Evolutionary conservation across 805 yeast genomes (phyloP).

Genomic region (Saccharomycopsis fodiens): DNA sequence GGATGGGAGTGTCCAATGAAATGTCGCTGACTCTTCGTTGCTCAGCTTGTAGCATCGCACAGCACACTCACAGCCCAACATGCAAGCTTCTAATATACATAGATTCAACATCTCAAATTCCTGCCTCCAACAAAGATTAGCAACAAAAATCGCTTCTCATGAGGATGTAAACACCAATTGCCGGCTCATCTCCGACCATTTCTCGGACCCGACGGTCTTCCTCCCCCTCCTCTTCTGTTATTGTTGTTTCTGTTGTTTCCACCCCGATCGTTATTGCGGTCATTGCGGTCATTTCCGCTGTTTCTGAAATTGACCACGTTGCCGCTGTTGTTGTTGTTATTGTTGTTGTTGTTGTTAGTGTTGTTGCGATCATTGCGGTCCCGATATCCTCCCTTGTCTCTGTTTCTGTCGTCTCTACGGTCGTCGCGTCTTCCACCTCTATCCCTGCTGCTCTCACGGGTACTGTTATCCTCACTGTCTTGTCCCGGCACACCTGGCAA

Average conservation of each 20-base stretch:
- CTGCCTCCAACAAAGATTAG: too few species aligned
- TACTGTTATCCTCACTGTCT: not conserved
- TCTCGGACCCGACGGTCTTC: not conserved
- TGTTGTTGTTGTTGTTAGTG: not conserved
- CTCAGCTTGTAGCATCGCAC: too few species aligned
- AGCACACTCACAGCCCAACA: too few species aligned
- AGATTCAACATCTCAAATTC: too few species aligned
- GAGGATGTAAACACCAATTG: too few species aligned
- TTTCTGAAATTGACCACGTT: not conserved
- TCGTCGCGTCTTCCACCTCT: conserved; percentile 1
- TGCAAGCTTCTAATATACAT: too few species aligned
- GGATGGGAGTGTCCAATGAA: too few species aligned
- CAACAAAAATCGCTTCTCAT: too few species aligned
- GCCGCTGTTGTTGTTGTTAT: not conserved
- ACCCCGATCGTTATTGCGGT: too few species aligned
- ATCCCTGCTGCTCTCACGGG: conserved; percentile 1
- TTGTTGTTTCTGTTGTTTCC: not conserved
- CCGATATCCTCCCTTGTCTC: not conserved
- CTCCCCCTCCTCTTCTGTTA: not conserved
- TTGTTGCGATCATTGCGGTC: not conserved
- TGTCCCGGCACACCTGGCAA: not conserved
- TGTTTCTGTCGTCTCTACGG: not conserved
- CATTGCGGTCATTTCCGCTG: too few species aligned
- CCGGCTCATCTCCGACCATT: too few species aligned
- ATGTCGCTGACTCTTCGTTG: too few species aligned